These are phyloP conservation scores for Helminthosporium solani DNA, from an alignment of 2,329 filamentous ascomycete species.

Conservation along the genomic window DNA sequence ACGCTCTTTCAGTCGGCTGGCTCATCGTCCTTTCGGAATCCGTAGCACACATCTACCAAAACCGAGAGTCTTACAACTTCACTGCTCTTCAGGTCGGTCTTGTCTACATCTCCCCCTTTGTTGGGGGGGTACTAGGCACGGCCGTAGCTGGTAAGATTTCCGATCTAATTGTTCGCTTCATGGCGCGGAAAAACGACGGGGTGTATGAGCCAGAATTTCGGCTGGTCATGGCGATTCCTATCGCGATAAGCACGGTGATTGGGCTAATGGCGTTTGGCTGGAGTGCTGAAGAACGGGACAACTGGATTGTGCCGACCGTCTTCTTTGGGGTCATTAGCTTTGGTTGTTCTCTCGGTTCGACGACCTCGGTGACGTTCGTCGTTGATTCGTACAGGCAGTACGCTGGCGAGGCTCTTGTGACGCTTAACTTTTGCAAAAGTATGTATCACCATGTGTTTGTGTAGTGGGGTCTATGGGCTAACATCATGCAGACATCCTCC, in stretches of 20 bases:
- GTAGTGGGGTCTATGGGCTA: slow-evolving; percentile 22
- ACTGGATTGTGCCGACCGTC: slow-evolving; percentile 88
- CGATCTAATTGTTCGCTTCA: slow-evolving; percentile 77
- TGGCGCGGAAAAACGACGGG: slow-evolving; percentile 85
- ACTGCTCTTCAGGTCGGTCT: slow-evolving; percentile 77
- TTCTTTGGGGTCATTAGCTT: slow-evolving; percentile 94
- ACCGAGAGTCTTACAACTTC: slow-evolving; percentile 73
- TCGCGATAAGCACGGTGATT: slow-evolving; percentile 73
- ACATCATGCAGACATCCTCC: slow-evolving; percentile 64
- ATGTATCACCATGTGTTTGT: slow-evolving; percentile 23
- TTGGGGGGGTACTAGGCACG: slow-evolving; percentile 74
- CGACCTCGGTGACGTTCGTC: slow-evolving; percentile 89
- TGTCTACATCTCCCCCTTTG: slow-evolving; percentile 85
- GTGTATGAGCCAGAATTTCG: slow-evolving; percentile 90
- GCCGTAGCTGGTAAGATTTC: slow-evolving; percentile 86
- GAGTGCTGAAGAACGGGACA: slow-evolving; percentile 72
- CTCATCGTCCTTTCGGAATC: slow-evolving; percentile 92
- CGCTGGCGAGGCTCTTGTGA: slow-evolving; percentile 90
- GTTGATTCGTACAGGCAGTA: slow-evolving; percentile 93
- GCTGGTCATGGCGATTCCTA: slow-evolving; percentile 67
- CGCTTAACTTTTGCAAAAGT: slow-evolving; percentile 91
- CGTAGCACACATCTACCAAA: slow-evolving; percentile 76
- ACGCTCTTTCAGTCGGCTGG: slow-evolving; percentile 89
- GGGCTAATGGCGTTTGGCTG: slow-evolving; percentile 97
- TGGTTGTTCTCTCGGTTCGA: slow-evolving; percentile 85